Evolutionary conservation across 1,284 basidiomycete genomes (phyloP), one percentile per base, ranked within the genome.

Genomic region (Ceratobasidium theobromae): DNA sequence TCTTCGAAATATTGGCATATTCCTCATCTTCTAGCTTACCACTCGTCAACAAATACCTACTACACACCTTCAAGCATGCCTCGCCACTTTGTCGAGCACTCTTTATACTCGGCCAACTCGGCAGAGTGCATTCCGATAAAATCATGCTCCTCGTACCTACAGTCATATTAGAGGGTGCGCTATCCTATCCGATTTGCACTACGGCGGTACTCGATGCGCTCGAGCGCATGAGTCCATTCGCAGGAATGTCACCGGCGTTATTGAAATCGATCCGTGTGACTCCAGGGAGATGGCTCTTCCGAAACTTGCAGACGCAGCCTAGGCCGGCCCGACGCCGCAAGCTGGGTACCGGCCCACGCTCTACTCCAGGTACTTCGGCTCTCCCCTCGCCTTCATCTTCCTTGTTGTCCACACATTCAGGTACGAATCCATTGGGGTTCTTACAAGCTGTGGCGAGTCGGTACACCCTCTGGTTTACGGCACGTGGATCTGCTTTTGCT

Each of bases 161-260:
- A 32, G n/a, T 33, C 38, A 30, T 65, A 16, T 35, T 65, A 27
- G 25, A 65, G 16, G 40, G 48, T 38, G 60, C 60, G 25, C 46
- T 65, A 3, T 52, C 60, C 28, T 65, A 65, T 35, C 49, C 60
- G 12, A 65, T 65, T 28, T 65, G 60, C 60, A 53, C 48, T n/a
- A 33, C 32, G 8, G 35, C 28, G 5, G 27, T 33, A 8, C 25
- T 65, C 5, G 49, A 53, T 18, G 27, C 48, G 11, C 49, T 65
- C n/a, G 60, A 65, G 21, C 60, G 51, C 49, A 53, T 65, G 16
- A 40, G 30, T 38, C 38, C 49, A n/a, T 40, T 49, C 9, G 48
- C 51, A 16, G 21, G 16, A 1, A 28, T 65, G 4, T 43, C 60
- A 16, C 40, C 49, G 35, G 33, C 49, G 33, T 48, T 40, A 6